Base-by-base conservation (phyloP, 2,329 filamentous ascomycete species). In the Fusarium gaditjirri region DNA sequence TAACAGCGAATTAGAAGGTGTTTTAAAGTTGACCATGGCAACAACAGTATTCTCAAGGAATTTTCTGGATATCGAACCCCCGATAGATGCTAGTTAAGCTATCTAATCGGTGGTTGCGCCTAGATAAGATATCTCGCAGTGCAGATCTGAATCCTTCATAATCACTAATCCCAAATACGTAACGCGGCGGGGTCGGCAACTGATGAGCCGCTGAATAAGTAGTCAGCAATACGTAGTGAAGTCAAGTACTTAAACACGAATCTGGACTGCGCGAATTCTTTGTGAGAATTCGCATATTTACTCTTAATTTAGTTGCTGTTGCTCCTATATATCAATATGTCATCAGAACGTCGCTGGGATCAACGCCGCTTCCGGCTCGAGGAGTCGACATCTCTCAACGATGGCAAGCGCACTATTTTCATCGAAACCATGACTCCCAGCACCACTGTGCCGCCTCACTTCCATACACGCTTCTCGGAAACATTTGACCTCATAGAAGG, bases 341-440 rank as follows among this genome's bases (percentile, higher is more conserved):
- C 60, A 12, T 60, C 54, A 23, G 60, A 63, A 39, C 60, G 60
- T 17, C 60, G 60, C 11, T 63, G 60, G 60, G 60, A 63, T 5
- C 43, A 63, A 50, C 60, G 60, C 13, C 60, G 60, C 23, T 63
- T 63, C 31, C 43, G 38, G 6, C 60, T 63, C 5, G 54, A 63
- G 8, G 60, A 60, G 23, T 63, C 60, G 3, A 50, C 54, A 5
- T 27, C 54, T 4, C 43, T 63, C 19, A 63, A 63, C 17, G 17
- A 63, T 13, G 54, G 60, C 21, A 61, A 60, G n/a, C 60, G 60
- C 6, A 60, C 60, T 1, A 50, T 60, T 3, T 63, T 63, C 3
- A 63, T 63, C 3, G 60, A 63, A 36, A 60, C 60, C 6, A 63
- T 63, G 54, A 63, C 60, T 12, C 60, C 60, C 2, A 54, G 54